Evolutionary conservation across 2,329 filamentous ascomycete genomes (phyloP).

Genomic region (Ascochyta koolunga): DNA sequence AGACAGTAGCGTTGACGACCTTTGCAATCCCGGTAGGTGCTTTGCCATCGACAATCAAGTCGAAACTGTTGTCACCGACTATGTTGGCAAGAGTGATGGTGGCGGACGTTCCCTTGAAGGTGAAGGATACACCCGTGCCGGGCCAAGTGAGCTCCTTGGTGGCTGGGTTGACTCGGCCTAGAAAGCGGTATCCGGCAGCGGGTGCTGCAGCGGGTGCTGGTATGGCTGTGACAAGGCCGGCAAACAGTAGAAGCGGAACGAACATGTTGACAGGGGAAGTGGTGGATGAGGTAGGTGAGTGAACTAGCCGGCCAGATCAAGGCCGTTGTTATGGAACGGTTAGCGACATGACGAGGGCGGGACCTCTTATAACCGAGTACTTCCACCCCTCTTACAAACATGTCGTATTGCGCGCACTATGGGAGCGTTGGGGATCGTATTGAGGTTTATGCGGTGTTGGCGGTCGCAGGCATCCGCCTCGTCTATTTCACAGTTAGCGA

Average conservation of each 20-base stretch:
- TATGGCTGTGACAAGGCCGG: slow-evolving; percentile 2
- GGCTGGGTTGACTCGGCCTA: slow-evolving; percentile 53
- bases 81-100: slow-evolving; percentile 42
- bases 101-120: slow-evolving; percentile 50
- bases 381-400: not conserved
- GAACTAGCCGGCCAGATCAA: not conserved
- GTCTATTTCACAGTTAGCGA: not conserved
- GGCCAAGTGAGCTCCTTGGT: slow-evolving; percentile 55
- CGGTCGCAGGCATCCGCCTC: slow-evolving; percentile 1
- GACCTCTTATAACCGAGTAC: no score
- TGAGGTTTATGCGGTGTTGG: not conserved
- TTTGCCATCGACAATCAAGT: slow-evolving; percentile 44
- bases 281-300: not conserved
- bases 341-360: no score
- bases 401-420: slow-evolving; percentile 3
- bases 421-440: slow-evolving; percentile 1
- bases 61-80: slow-evolving; percentile 43
- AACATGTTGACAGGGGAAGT: not conserved
- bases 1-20: slow-evolving; percentile 38
- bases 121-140: slow-evolving; percentile 51
- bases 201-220: slow-evolving; percentile 5
- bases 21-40: slow-evolving; percentile 29
- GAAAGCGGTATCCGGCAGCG: slow-evolving; percentile 13
- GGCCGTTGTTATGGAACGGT: no score
- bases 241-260: slow-evolving; percentile 2